Percentiles rank a stretch among this genome's conserved stretches.
Evolutionary conservation across 441 rosid genomes (phyloP).

Genomic region (Erysimum cheiri): DNA sequence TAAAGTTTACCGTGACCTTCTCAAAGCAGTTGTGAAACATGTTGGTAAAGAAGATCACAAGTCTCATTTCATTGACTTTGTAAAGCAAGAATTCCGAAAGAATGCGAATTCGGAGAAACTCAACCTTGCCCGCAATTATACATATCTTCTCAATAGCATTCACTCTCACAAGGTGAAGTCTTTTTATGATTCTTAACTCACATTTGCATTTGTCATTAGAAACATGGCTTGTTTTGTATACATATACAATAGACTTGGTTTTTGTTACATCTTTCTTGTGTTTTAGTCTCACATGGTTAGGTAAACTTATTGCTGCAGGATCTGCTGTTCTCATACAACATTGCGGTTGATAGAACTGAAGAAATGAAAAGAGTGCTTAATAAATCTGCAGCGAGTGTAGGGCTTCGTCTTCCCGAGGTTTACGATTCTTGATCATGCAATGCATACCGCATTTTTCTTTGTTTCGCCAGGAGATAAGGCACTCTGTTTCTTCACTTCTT

Average conservation of each 20-base stretch:
- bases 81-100: constrained; percentile 64
- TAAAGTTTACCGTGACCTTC: constrained; percentile 69
- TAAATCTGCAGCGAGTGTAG: constrained; percentile 84
- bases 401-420: constrained; percentile 81
- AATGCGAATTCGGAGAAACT: constrained; percentile 57
- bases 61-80: constrained; percentile 67
- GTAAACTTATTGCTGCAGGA: constrained; percentile 55
- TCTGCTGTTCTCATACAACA: constrained; percentile 85
- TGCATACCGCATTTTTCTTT: neutral
- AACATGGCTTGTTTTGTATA: neutral
- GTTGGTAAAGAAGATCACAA: constrained; percentile 76
- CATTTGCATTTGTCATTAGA: constrained; percentile 8
- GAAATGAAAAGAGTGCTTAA: constrained; percentile 78
- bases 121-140: constrained; percentile 66
- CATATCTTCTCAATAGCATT: constrained; percentile 69
- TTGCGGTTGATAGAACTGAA: constrained; percentile 84
- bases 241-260: neutral
- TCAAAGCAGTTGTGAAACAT: constrained; percentile 73
- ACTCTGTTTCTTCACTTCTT: constrained; percentile 10
- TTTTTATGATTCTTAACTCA: constrained; percentile 2
- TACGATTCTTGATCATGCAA: constrained; percentile 48
- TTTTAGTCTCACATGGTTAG: constrained; percentile 15
- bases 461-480: neutral
- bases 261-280: neutral
- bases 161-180: constrained; percentile 81